A percentile compares a stretch with the other conserved stretches of the same genome.
Conservation (phyloP, 345 rosid species). For the Aquilaria sinensis region DNA sequence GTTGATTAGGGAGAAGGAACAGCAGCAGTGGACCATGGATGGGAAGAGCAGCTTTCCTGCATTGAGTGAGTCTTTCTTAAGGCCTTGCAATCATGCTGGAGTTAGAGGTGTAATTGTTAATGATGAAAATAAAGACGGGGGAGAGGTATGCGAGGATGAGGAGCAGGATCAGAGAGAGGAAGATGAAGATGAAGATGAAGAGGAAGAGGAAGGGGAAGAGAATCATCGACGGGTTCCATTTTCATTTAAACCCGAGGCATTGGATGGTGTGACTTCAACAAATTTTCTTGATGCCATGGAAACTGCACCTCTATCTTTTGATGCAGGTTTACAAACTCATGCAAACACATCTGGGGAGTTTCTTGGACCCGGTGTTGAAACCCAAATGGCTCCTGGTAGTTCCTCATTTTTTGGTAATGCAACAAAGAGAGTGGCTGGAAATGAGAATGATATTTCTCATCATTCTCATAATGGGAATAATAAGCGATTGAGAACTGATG, state of each 20-base stretch:
- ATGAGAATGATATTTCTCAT: slow-evolving; percentile 40
- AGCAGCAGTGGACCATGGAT: slow-evolving; percentile 32
- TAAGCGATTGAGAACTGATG: slow-evolving; percentile 71
- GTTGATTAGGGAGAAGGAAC: slow-evolving; percentile 31
- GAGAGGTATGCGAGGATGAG: slow-evolving; percentile 27
- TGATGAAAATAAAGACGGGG: slow-evolving; percentile 21
- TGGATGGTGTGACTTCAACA: slow-evolving; percentile 40
- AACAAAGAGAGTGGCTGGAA: slow-evolving; percentile 59
- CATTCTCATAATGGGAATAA: slow-evolving; percentile 38
- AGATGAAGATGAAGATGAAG: slow-evolving; percentile 23
- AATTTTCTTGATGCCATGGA: slow-evolving; percentile 66
- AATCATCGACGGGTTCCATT: slow-evolving; percentile 39
- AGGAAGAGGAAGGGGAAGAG: slow-evolving; percentile 31
- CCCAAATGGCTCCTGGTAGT: slow-evolving; percentile 41
- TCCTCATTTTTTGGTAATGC: slow-evolving; percentile 42
- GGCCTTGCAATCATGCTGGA: slow-evolving; percentile 29
- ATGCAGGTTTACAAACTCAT: slow-evolving; percentile 45
- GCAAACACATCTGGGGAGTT: slow-evolving; percentile 49
- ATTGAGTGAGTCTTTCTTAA: slow-evolving; percentile 35
- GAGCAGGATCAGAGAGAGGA: slow-evolving; percentile 23
- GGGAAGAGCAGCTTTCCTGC: slow-evolving; percentile 24
- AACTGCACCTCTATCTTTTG: slow-evolving; percentile 40
- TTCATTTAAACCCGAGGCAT: slow-evolving; percentile 33
- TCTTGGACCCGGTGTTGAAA: slow-evolving; percentile 47
- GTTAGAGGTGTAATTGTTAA: slow-evolving; percentile 13